Percentiles rank a stretch among this genome's conserved stretches.
Evolutionary conservation across 1,139 yeast species (phyloP).

Genomic region (Protomyces pachydermus): DNA sequence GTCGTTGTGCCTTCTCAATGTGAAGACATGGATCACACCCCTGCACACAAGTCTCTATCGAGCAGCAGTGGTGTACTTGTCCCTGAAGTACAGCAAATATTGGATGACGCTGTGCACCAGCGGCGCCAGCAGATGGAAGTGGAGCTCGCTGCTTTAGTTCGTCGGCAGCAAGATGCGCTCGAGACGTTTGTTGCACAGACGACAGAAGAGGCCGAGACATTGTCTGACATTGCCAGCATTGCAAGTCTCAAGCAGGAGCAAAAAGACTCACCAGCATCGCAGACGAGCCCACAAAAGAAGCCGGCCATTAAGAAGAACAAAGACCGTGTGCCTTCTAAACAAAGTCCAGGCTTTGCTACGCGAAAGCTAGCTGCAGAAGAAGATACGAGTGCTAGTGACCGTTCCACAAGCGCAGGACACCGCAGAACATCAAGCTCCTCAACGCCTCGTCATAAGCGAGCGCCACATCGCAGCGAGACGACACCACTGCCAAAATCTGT

Average conservation of each 20-base stretch:
- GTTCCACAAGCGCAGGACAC: neutral
- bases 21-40: too few relatives aligned
- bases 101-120: neutral
- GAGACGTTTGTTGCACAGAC: conserved; percentile 2
- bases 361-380: neutral
- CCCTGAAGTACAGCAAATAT: conserved; percentile 5
- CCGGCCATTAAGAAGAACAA: neutral
- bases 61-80: neutral
- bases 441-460: neutral
- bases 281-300: neutral
- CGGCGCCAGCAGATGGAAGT: conserved; percentile 7
- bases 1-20: neutral
- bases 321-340: neutral
- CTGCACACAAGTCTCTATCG: neutral
- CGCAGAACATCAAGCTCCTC: neutral
- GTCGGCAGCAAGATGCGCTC: neutral
- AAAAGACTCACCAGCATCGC: neutral
- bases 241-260: neutral
- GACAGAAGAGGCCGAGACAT: conserved; percentile 1
- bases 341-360: neutral
- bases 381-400: neutral
- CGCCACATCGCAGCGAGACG: conserved; percentile 9
- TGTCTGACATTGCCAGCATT: neutral
- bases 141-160: neutral
- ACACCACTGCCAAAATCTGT: conserved; percentile 19